Evolutionary conservation across 345 rosid species (phyloP), one percentile per base, ranked within the genome.

Genomic region (Hibiscus tridactylites): DNA sequence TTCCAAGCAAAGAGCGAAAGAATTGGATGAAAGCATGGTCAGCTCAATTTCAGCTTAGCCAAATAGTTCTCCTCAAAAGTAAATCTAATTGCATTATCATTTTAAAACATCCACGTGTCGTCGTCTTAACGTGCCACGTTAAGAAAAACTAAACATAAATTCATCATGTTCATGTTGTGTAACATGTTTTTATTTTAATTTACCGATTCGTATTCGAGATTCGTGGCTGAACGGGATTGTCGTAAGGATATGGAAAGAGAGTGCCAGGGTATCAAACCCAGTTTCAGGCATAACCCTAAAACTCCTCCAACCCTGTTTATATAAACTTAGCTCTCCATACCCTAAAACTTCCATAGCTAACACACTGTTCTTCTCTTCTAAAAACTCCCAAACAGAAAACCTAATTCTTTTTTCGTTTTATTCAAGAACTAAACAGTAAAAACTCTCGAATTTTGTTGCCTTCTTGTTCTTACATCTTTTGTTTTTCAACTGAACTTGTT

Each of bases 291-390:
- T 64, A 73, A 3, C 73, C 74, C 71, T 67, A 37, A 68, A 50
- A 68, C 56, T 47, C 7, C 71, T 72, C 73, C 17, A 33, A 9
- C 67, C 15, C 61, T 74, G 58, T 29, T 16, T 50, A 71, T 74
- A 65, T 75, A 79, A 75, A 56, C 60, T 75, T 6, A 74, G 66
- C 76, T 75, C 70, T 72, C 56, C 80, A 79, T 81, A 78, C 74
- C 81, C 78, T 77, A 75, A 59, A 6, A 42, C 54, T 70, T 67
- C 79, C 87, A 42, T 9, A 42, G 46, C 46, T 42, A 42, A 42
- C 46, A 42, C 46, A 42, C 46, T 42, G 9, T 42, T 42, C 11
- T 42, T 42, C 46, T 42, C 11, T 42, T 42, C 46, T 9, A 9
- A 42, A 42, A 42, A 42, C 11, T 42, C 10, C 46, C 46, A 42